phyloP scores from a whole-genome alignment of 1,284 basidiomycete genomes.

The Boletus smithii region DNA sequence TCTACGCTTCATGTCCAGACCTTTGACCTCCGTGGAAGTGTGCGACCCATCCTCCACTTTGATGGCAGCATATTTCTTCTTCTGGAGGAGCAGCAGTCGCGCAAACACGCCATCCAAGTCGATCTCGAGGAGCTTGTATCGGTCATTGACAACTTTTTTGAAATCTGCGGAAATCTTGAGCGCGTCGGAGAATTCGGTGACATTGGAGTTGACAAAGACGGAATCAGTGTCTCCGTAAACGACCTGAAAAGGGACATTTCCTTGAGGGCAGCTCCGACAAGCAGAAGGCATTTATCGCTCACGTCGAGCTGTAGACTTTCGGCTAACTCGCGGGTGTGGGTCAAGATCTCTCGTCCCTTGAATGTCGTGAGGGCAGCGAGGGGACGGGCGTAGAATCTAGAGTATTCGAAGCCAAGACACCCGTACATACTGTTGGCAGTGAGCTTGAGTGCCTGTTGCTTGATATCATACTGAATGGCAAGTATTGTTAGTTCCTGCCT shows the following conservation, averaged over 20 bases:
- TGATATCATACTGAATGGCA: conserved; percentile 82
- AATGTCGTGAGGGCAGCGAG: conserved; percentile 95
- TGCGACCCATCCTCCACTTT: conserved; percentile 82
- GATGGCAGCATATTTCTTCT: conserved; percentile 99
- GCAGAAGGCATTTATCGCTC: conserved; percentile 26
- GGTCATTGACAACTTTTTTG: conserved; percentile 95
- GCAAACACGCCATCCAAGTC: conserved; percentile 96
- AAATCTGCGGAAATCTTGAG: conserved; percentile 89
- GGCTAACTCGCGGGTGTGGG: conserved; percentile 89
- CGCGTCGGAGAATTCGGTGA: conserved; percentile 83
- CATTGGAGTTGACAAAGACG: conserved; percentile 97
- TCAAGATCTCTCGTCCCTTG: conserved; percentile 97
- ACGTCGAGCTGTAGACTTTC: conserved; percentile 89
- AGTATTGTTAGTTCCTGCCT: conserved; percentile 6
- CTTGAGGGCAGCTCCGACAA: not conserved
- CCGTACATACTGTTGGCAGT: conserved; percentile 99
- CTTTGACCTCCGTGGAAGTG: conserved; percentile 88
- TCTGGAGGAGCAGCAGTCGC: conserved; percentile 89
- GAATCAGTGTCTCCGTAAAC: conserved; percentile 99
- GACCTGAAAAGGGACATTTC: conserved; percentile 52
- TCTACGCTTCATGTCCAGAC: conserved; percentile 97
- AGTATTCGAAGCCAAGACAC: conserved; percentile 97
- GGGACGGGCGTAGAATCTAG: conserved; percentile 95
- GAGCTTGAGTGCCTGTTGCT: conserved; percentile 95
- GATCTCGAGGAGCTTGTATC: conserved; percentile 94